Evolutionary conservation across 1,284 basidiomycete species (phyloP).

Genomic region (Cystobasidiaceae sp.): DNA sequence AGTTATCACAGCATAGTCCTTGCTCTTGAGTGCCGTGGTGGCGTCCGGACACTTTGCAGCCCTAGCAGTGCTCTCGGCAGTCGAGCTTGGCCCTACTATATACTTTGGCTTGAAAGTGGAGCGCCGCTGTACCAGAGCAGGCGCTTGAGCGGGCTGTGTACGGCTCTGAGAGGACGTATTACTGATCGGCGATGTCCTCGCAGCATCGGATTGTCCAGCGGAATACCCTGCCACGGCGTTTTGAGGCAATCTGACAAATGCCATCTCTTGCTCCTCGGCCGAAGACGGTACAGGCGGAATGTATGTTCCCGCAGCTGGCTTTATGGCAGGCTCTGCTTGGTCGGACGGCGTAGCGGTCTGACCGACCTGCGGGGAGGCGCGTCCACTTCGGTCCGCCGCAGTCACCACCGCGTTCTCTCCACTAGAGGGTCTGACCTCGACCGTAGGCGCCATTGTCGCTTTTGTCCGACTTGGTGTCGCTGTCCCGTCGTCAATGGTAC

Average conservation of each 20-base stretch:
- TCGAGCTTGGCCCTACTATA: constrained; percentile 10
- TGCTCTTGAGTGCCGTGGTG: background rate
- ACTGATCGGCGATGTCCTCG: background rate
- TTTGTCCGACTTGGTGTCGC: background rate
- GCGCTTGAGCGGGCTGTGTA: background rate
- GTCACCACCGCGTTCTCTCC: no score
- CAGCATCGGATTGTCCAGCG: background rate
- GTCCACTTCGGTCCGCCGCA: background rate
- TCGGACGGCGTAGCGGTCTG: background rate
- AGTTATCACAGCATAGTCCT: background rate
- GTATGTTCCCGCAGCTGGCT: background rate
- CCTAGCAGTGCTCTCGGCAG: background rate
- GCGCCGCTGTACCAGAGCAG: background rate
- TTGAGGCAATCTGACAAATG: background rate
- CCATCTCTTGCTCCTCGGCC: constrained; percentile 26
- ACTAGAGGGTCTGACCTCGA: background rate
- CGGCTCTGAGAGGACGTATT: no score
- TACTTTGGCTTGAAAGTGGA: constrained; percentile 35
- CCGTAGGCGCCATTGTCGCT: background rate
- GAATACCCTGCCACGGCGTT: background rate
- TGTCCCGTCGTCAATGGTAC: constrained; percentile 9
- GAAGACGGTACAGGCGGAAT: constrained; percentile 26
- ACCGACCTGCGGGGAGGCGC: background rate
- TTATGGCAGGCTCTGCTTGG: background rate
- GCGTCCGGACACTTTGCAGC: background rate